phyloP scores from a whole-genome alignment of 2,329 filamentous ascomycete genomes.

The Periglandula ipomoeae region DNA sequence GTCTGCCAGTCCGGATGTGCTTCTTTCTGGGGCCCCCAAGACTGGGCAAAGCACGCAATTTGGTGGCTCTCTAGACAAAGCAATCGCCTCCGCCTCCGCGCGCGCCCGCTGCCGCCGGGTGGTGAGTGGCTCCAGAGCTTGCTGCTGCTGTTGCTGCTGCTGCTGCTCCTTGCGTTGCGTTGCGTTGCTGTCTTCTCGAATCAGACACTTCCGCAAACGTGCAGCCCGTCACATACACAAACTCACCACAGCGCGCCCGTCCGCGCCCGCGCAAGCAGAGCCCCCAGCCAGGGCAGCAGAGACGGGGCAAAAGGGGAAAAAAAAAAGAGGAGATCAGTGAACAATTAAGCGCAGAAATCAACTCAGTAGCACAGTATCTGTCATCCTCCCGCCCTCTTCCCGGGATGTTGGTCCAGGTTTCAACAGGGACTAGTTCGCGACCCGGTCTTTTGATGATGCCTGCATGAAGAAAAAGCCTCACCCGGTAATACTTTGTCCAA shows the following conservation, averaged over 20 bases:
- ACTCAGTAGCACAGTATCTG: too few species aligned
- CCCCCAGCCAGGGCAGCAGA: not conserved
- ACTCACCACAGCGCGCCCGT: too few species aligned
- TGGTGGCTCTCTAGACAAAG: conserved; percentile 16
- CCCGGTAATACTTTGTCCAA: too few species aligned
- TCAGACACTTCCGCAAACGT: not conserved
- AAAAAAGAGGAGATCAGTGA: not conserved
- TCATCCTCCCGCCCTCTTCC: too few species aligned
- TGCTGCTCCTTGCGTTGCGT: not conserved
- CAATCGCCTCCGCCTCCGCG: not conserved
- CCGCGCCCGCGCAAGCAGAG: too few species aligned
- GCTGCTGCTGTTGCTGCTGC: not conserved
- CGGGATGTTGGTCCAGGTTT: too few species aligned
- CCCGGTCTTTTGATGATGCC: too few species aligned
- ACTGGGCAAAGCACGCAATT: conserved; percentile 28
- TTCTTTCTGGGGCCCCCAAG: not conserved
- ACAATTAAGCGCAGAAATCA: too few species aligned
- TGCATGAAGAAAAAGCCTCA: not conserved
- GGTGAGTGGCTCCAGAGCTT: not conserved
- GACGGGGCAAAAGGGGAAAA: not conserved
- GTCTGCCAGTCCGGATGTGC: not conserved
- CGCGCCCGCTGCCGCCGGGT: too few species aligned
- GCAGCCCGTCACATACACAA: too few species aligned
- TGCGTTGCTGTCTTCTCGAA: too few species aligned
- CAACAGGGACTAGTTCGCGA: too few species aligned